These are phyloP conservation scores for Trichoderma breve DNA, from an alignment of 2,329 filamentous ascomycete genomes.

Conservation along the genomic window DNA sequence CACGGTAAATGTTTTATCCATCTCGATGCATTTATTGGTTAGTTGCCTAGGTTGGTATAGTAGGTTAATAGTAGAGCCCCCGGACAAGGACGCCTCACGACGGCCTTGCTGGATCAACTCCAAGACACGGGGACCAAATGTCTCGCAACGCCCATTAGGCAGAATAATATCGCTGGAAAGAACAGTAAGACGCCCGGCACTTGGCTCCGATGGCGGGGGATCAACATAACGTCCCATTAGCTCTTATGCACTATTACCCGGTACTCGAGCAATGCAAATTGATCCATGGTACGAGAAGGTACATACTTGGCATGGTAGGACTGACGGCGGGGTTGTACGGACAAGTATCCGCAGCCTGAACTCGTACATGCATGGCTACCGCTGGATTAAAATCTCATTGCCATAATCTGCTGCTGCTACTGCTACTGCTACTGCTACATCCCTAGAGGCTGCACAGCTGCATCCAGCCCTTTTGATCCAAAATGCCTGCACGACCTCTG, in stretches of 20 bases:
- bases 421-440: background rate
- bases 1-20: background rate
- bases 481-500: constrained; percentile 8
- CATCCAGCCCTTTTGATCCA: background rate
- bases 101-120: background rate
- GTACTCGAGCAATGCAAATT: background rate
- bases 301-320: background rate
- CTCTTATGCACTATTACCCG: background rate
- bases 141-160: background rate
- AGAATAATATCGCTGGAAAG: background rate
- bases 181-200: background rate
- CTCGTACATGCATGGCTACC: background rate
- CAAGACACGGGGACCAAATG: background rate
- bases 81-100: background rate
- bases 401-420: background rate
- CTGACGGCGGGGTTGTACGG: background rate
- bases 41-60: background rate
- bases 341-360: background rate
- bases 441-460: background rate
- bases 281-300: background rate
- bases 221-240: background rate
- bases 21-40: background rate
- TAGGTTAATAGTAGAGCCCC: background rate
- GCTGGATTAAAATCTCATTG: background rate
- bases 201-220: background rate